phyloP scores from a whole-genome alignment of 352 stramenopile species.

The Globisporangium cederbergense region DNA sequence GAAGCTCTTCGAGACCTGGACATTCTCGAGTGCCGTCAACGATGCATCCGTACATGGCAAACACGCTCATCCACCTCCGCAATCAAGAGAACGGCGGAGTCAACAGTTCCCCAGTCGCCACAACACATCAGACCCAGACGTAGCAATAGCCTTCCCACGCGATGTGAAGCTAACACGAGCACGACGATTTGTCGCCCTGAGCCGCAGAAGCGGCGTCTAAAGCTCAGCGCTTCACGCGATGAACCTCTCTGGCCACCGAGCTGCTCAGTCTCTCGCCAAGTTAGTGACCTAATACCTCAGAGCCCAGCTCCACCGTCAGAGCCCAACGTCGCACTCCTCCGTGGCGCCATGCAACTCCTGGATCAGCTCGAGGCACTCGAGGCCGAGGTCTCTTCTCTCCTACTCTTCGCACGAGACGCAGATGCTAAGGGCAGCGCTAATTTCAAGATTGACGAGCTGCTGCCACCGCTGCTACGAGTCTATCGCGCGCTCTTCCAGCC shows the following conservation, averaged over 20 bases:
- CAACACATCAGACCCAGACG: too few species aligned
- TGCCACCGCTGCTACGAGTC: slow-evolving; percentile 7
- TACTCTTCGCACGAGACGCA: slow-evolving; percentile 5
- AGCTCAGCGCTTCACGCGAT: too few species aligned
- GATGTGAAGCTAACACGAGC: too few species aligned
- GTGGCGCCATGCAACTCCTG: slow-evolving; percentile 6
- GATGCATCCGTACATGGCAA: too few species aligned
- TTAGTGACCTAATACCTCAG: too few species aligned
- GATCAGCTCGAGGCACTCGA: slow-evolving; percentile 4
- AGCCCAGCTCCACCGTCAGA: not conserved
- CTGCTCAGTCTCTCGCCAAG: too few species aligned
- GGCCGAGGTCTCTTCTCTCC: not conserved
- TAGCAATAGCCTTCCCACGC: too few species aligned
- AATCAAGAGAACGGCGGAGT: not conserved
- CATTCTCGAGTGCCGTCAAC: slow-evolving; percentile 28
- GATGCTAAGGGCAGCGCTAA: not conserved
- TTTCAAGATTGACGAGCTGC: slow-evolving; percentile 8
- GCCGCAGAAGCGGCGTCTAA: too few species aligned
- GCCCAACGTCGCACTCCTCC: not conserved
- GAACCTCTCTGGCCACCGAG: too few species aligned
- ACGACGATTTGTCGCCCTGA: too few species aligned
- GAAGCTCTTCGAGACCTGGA: slow-evolving; percentile 28
- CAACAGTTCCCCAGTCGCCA: not conserved
- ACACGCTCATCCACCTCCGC: not conserved
- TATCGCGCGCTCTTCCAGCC: not conserved